These are phyloP conservation scores for Cutaneotrichosporon mucoides DNA, from an alignment of 1,284 basidiomycete species.

Conservation along the genomic window DNA sequence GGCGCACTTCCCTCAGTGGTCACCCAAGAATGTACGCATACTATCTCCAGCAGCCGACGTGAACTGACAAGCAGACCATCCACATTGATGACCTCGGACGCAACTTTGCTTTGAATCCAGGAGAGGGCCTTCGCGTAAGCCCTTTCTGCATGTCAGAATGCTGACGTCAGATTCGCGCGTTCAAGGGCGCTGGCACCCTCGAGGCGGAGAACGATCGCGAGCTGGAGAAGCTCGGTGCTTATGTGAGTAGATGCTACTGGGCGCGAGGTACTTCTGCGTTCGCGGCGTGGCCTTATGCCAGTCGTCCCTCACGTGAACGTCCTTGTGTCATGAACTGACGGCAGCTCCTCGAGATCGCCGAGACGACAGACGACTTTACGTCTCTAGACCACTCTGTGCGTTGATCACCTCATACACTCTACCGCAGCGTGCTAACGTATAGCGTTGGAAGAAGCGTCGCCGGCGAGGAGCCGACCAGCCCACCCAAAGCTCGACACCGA, in stretches of 20 bases:
- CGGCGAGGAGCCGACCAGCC: not conserved
- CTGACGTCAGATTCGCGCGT: slow-evolving; percentile 59
- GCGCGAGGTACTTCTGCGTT: too few species aligned
- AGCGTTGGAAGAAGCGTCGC: slow-evolving; percentile 24
- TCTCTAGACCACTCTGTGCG: slow-evolving; percentile 38
- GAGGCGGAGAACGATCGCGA: slow-evolving; percentile 62
- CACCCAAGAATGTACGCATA: slow-evolving; percentile 21
- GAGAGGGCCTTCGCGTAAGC: slow-evolving; percentile 63
- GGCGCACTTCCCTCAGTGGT: slow-evolving; percentile 78
- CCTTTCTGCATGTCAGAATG: too few species aligned
- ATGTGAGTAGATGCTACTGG: slow-evolving; percentile 43
- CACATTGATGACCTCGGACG: slow-evolving; percentile 84
- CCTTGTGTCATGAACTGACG: not conserved
- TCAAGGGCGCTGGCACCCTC: slow-evolving; percentile 66
- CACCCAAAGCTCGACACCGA: too few species aligned
- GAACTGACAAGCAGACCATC: slow-evolving; percentile 54
- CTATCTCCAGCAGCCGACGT: too few species aligned
- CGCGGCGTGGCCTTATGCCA: too few species aligned
- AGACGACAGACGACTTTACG: slow-evolving; percentile 34
- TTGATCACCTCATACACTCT: not conserved
- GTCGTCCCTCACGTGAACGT: too few species aligned
- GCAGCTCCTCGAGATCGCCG: slow-evolving; percentile 33
- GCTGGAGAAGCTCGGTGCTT: slow-evolving; percentile 60
- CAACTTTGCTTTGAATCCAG: slow-evolving; percentile 82
- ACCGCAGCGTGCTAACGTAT: not conserved